These are phyloP conservation scores for Simmondsia chinensis DNA, from an alignment of 148 eudicot species.

Conservation along the genomic window DNA sequence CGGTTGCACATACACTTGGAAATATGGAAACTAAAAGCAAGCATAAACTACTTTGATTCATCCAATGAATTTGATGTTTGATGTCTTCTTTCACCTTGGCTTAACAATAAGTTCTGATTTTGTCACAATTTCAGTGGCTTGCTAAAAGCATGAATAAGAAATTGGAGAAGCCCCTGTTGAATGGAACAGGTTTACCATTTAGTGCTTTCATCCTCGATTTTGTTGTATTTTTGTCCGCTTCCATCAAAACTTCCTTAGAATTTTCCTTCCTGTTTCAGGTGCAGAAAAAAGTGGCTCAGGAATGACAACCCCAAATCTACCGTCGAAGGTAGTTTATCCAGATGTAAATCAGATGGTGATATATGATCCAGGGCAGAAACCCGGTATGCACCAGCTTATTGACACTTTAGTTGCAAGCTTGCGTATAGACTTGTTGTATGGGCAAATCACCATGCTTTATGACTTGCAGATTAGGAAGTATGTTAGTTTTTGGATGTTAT, in stretches of 20 bases:
- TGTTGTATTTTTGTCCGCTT: background rate
- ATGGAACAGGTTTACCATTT: slow-evolving; percentile 47
- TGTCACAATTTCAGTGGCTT: slow-evolving; percentile 55
- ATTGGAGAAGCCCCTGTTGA: slow-evolving; percentile 42
- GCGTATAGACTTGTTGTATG: too few species aligned
- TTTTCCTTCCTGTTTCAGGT: slow-evolving; percentile 8
- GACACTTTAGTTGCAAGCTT: background rate
- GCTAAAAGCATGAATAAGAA: slow-evolving; percentile 61
- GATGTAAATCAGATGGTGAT: slow-evolving; percentile 70
- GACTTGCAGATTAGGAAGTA: too few species aligned
- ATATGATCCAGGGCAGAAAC: slow-evolving; percentile 67
- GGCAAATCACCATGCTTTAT: too few species aligned
- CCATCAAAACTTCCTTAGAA: too few species aligned
- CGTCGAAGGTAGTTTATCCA: slow-evolving; percentile 56
- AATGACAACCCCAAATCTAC: slow-evolving; percentile 24
- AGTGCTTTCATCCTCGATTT: slow-evolving; percentile 4
- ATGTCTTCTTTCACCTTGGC: too few species aligned
- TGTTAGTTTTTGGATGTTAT: too few species aligned
- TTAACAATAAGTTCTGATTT: background rate
- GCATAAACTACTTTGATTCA: too few species aligned
- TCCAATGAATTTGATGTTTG: too few species aligned
- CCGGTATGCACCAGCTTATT: slow-evolving; percentile 35
- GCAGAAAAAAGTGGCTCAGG: slow-evolving; percentile 57
- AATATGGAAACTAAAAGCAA: too few species aligned
- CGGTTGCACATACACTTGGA: too few species aligned